Percentiles rank a stretch among this genome's conserved stretches.
phyloP scores from a whole-genome alignment of 805 yeast genomes.

The Grigorovia yakushimaensis region DNA sequence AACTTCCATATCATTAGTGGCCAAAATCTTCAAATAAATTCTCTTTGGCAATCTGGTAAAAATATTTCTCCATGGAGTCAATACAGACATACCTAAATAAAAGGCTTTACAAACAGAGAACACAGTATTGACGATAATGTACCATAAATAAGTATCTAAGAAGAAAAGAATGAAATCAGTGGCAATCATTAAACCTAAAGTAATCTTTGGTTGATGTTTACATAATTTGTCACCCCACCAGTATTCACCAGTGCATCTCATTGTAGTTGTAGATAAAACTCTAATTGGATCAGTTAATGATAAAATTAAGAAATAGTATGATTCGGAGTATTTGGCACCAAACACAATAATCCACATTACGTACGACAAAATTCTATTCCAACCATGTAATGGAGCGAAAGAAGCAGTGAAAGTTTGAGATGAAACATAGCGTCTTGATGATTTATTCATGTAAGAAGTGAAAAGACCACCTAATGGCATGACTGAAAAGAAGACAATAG shows the following conservation, averaged over 20 bases:
- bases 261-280: constrained; percentile 67
- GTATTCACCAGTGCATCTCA: constrained; percentile 93
- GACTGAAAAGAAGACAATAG: constrained; percentile 75
- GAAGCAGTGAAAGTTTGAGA: constrained; percentile 94
- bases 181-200: constrained; percentile 83
- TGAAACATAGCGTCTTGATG: constrained; percentile 79
- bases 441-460: constrained; percentile 84
- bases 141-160: constrained; percentile 98
- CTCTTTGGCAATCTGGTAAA: constrained; percentile 97
- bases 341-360: constrained; percentile 82
- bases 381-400: constrained; percentile 67
- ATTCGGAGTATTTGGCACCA: constrained; percentile 79
- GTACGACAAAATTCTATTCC: constrained; percentile 93
- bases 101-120: constrained; percentile 96
- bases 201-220: constrained; percentile 76
- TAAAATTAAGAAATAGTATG: constrained; percentile 82
- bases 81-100: constrained; percentile 94
- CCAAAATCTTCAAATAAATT: constrained; percentile 92
- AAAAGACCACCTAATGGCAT: constrained; percentile 97
- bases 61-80: constrained; percentile 99
- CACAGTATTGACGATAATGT: constrained; percentile 85
- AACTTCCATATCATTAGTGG: constrained; percentile 97
- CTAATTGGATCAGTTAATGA: constrained; percentile 93
- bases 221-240: constrained; percentile 75
- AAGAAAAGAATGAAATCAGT: constrained; percentile 93